A percentile compares a stretch with the other conserved stretches of the same genome.
These are phyloP conservation scores for Phytopythium helicoides DNA, from an alignment of 352 stramenopile genomes.

Conservation along the genomic window DNA sequence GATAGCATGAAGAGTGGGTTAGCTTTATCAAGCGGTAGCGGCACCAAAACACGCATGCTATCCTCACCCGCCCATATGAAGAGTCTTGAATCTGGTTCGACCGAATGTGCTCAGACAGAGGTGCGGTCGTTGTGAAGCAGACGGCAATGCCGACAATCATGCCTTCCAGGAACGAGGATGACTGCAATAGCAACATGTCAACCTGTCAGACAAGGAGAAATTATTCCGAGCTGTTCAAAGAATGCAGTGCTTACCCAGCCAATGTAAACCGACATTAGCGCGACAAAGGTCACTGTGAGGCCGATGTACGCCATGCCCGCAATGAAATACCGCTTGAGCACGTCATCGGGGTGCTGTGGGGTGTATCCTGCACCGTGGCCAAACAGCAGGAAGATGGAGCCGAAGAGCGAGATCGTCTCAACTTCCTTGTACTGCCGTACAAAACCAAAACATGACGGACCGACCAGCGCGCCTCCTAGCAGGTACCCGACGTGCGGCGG, in stretches of 20 bases:
- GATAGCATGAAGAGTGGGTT: background rate
- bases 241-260: slow-evolving; percentile 43
- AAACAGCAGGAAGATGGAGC: slow-evolving; percentile 93
- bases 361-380: slow-evolving; percentile 80
- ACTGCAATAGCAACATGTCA: slow-evolving; percentile 16
- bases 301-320: slow-evolving; percentile 73
- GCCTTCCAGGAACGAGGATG: slow-evolving; percentile 67
- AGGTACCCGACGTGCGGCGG: slow-evolving; percentile 91
- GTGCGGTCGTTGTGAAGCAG: slow-evolving; percentile 82
- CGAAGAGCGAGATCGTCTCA: slow-evolving; percentile 93
- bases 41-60: too few species aligned
- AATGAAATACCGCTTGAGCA: slow-evolving; percentile 72
- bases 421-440: slow-evolving; percentile 90
- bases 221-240: background rate
- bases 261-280: slow-evolving; percentile 66
- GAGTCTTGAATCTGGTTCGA: slow-evolving; percentile 80
- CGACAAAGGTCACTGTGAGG: slow-evolving; percentile 67
- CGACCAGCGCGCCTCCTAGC: slow-evolving; percentile 87
- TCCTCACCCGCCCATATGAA: slow-evolving; percentile 65
- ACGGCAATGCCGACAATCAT: slow-evolving; percentile 76
- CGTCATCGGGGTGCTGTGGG: slow-evolving; percentile 56
- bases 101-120: slow-evolving; percentile 80
- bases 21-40: background rate
- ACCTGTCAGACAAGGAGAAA: background rate
- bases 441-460: slow-evolving; percentile 83